Percentiles rank a stretch among this genome's conserved stretches.
These are phyloP conservation scores for Talaromyces sp. DNA, from an alignment of 2,329 filamentous ascomycete species.

Conservation along the genomic window DNA sequence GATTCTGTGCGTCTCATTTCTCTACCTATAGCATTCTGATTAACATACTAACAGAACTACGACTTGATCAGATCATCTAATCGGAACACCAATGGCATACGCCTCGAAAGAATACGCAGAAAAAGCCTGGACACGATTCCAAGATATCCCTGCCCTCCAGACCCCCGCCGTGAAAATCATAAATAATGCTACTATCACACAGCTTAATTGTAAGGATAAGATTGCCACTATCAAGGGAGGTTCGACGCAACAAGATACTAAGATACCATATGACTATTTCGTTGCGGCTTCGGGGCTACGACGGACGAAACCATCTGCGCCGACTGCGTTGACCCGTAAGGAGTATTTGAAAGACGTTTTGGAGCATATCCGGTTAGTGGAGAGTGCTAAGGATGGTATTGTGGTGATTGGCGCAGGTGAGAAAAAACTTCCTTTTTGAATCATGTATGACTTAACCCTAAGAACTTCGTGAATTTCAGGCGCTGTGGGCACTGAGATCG, in stretches of 20 bases:
- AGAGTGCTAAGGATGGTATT: conserved; percentile 53
- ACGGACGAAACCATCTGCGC: conserved; percentile 67
- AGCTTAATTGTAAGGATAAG: conserved; percentile 45
- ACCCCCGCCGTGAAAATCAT: conserved; percentile 58
- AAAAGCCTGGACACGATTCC: conserved; percentile 66
- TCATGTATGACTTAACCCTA: too few relatives aligned
- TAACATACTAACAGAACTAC: background rate
- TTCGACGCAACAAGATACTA: background rate
- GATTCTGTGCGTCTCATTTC: conserved; percentile 58
- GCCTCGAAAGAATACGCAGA: conserved; percentile 56
- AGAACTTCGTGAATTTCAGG: too few relatives aligned
- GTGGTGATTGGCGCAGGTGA: conserved; percentile 67
- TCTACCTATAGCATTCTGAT: background rate
- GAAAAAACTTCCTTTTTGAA: background rate
- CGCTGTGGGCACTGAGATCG: conserved; percentile 78
- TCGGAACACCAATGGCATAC: conserved; percentile 64
- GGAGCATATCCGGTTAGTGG: conserved; percentile 54
- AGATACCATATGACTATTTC: conserved; percentile 64
- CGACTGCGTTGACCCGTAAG: conserved; percentile 58
- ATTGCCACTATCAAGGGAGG: background rate
- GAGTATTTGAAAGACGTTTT: conserved; percentile 59
- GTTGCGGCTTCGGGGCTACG: conserved; percentile 65
- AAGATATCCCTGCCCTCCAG: conserved; percentile 62
- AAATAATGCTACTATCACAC: conserved; percentile 61
- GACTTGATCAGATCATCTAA: conserved; percentile 50